Evolutionary conservation across 129 eudicot genomes (phyloP).

Genomic region (sunflower (Helianthus annuus)): HanXRQr2.0-SUNRISE NC_035441.2:49188103-49188602

Average conservation of each 20-base stretch:
- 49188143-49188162: too few species aligned
- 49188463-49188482: slow-evolving; percentile 29
- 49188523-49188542: neutral
- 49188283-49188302: slow-evolving; percentile 33
- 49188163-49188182: too few species aligned
- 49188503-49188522: neutral
- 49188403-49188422: slow-evolving; percentile 1
- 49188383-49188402: slow-evolving; percentile 9
- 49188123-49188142: too few species aligned
- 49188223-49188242: neutral
- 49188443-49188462: slow-evolving; percentile 24
- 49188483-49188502: slow-evolving; percentile 8
- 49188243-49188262: neutral
- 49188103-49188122: too few species aligned
- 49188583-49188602: slow-evolving; percentile 8
- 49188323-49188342: slow-evolving; percentile 11
- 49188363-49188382: slow-evolving; percentile 1
- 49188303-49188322: slow-evolving; percentile 30
- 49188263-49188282: neutral
- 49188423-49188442: slow-evolving; percentile 24
- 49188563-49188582: slow-evolving; percentile 28
- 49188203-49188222: neutral
- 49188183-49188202: too few species aligned
- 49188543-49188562: slow-evolving; percentile 28
- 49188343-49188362: slow-evolving; percentile 14